Evolutionary conservation across 2,329 filamentous ascomycete species (phyloP), one percentile per base, ranked within the genome.

Genomic region (Xylariomycetidae sp.): DNA sequence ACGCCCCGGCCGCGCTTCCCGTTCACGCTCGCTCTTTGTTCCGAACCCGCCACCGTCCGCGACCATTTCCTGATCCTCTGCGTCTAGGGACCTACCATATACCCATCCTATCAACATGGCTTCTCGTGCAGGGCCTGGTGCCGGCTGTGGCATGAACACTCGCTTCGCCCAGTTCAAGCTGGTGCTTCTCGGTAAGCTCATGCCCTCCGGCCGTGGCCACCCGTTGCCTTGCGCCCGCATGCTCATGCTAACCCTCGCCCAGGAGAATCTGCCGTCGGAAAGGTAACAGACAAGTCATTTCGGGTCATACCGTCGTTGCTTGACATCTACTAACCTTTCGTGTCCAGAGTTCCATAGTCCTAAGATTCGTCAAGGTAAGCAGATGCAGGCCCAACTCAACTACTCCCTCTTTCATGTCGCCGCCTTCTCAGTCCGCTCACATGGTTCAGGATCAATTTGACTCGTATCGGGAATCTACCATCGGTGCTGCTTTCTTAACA

Each of bases 101-200:
- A n/a, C n/a, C n/a, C 20, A 23, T n/a, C 20, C 20, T 29, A 32
- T 48, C 59, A 72, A 54, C 62, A 97, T 97, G 90, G 85, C 89
- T 67, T 77, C 85, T 63, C 81, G 88, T 80, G 80, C 80, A 69
- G 81, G 66, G 53, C 69, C 73, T 49, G 68, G 73, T 54, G 74
- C 72, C 54, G 67, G 72, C 51, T 74, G 76, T 54, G 75, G 73
- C 58, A 66, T 72, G 74, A 78, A 82, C 80, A 78, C 85, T 66
- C 82, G 90, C 57, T 97, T 98, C 66, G 90, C 92, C 55, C 92
- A 98, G 75, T 98, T 98, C 72, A 98, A 98, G 76, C 78, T 98
- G 54, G 92, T 98, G 48, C 74, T 98, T 58, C 76, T 98, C 47
- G 92, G 92, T 97, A 77, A 50, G 83, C 25, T 33, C 32, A 31